Base-by-base conservation (phyloP, 768 basidiomycete species). In the Rhizopogon sp. region DNA sequence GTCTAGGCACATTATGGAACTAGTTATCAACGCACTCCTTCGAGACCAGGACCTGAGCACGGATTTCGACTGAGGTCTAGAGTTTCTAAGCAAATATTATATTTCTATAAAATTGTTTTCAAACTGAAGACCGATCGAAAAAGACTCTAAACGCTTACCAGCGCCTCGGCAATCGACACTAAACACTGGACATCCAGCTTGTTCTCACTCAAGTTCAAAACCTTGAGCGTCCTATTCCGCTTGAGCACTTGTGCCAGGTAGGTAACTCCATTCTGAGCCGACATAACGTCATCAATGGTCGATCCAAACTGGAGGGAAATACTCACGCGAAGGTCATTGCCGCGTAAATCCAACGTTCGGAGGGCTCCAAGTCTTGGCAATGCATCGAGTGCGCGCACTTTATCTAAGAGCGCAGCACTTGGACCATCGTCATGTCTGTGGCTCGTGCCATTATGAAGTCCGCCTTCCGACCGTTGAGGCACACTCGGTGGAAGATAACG, bases 211-310 rank as follows among this genome's bases (percentile, higher is more conserved):
- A 98, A 72, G 68, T 98, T 98, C 25, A 98, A 78, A 5, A 98
- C 87, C 70, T 96, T 97, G 43, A 98, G 76, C 3, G 96, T 98
- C 43, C 94, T 78, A 70, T 99, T 98, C 39, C 96, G 86, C 66
- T 98, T 98, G 58, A 98, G 75, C 0, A 98, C 96, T 70, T 98
- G 95, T 0, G 94, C 88, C 46, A 98, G 82, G 64, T 97, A 98
- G 0, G 81, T 83, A 37, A 98, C 87, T 0, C 96, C 95, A 42
- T 70, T 81, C 80, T 83, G 57, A 13, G 14, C 43, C 41, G 33
- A 5, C 22, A 55, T 31, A 39, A 16, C 22, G 56, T 31, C 39
- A 16, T 55, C 54, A 60, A 40, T 10, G 40, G 5, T 14, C 37
- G 16, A 40, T 5, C 39, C 7, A 51, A 14, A 31, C 10, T 35